These are phyloP conservation scores for Aspergillus sp. DNA, from an alignment of 2,329 filamentous ascomycete species.

Conservation along the genomic window DNA sequence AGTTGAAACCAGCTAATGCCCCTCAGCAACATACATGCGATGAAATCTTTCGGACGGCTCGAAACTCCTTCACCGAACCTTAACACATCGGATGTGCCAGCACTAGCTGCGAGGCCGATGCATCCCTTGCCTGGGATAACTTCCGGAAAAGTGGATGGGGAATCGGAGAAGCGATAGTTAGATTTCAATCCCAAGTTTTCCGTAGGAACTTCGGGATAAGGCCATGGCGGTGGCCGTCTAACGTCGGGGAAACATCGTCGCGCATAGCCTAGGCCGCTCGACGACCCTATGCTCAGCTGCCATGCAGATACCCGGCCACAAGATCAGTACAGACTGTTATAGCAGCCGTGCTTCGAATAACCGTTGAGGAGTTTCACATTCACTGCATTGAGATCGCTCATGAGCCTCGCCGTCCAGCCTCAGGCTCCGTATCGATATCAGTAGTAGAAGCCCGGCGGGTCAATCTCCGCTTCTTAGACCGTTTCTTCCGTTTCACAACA, in stretches of 20 bases:
- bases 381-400: no score
- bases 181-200: neutral
- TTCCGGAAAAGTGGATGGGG: neutral
- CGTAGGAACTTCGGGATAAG: no score
- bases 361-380: neutral
- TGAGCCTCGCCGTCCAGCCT: constrained; percentile 15
- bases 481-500: constrained; percentile 20
- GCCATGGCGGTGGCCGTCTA: no score
- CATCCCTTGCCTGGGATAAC: neutral
- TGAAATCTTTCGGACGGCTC: neutral
- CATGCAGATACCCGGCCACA: neutral
- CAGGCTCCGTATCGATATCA: constrained; percentile 24
- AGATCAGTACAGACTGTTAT: neutral
- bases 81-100: neutral
- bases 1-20: no score
- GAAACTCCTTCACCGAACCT: neutral
- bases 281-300: no score
- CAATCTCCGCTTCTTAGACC: constrained; percentile 28
- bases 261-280: no score
- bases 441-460: constrained; percentile 19
- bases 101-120: neutral
- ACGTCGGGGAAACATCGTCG: no score
- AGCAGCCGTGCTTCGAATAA: no score
- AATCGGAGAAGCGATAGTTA: neutral
- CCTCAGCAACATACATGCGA: neutral